These are phyloP conservation scores for Diaporthe citrichinensis DNA, from an alignment of 2,329 filamentous ascomycete species.

Conservation along the genomic window DNA sequence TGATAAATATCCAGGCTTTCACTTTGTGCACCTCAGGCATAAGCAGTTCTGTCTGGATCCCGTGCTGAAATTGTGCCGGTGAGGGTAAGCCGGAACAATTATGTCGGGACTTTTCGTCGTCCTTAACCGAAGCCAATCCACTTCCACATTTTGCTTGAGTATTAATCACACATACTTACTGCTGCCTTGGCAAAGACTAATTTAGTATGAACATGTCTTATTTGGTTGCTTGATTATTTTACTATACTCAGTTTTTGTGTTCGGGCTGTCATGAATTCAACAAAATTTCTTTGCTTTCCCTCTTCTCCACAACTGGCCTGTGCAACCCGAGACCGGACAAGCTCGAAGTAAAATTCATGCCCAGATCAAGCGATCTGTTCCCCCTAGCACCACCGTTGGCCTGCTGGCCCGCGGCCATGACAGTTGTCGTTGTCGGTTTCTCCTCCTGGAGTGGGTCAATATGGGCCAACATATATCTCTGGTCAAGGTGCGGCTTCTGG, in stretches of 20 bases:
- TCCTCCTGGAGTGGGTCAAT: constrained; percentile 13
- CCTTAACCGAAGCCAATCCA: neutral
- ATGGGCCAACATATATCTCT: neutral
- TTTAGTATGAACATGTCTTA: neutral
- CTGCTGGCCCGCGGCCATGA: neutral
- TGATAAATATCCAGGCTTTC: neutral
- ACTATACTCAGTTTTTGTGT: neutral
- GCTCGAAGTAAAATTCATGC: neutral
- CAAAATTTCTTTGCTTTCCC: constrained; percentile 19
- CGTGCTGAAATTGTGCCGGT: neutral
- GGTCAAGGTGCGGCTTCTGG: neutral
- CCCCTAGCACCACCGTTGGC: neutral
- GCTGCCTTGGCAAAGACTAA: neutral
- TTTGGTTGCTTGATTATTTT: neutral
- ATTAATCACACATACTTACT: neutral
- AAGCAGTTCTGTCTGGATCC: too few relatives aligned
- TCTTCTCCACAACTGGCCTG: constrained; percentile 11
- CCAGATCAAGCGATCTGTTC: constrained; percentile 1
- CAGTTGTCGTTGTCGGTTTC: constrained; percentile 22
- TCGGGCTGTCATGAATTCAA: neutral
- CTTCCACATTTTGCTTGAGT: neutral
- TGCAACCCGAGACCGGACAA: neutral
- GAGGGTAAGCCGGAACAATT: constrained; percentile 12
- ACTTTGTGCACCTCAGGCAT: neutral
- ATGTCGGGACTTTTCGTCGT: neutral